Conservation (phyloP, 306 rosid genomes). For the Betula pendula region DNA sequence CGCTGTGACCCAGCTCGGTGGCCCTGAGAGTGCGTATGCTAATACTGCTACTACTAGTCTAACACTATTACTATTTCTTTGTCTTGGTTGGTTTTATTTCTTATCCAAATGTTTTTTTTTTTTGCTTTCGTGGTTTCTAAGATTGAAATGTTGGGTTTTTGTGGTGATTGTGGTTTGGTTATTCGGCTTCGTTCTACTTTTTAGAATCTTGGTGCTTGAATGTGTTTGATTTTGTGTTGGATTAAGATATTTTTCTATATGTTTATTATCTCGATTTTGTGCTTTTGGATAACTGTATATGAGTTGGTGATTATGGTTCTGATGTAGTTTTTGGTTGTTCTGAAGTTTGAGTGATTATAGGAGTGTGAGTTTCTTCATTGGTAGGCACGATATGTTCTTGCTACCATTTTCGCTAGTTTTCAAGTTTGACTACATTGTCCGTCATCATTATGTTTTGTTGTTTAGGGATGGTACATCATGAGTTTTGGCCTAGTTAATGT, state of each 20-base stretch:
- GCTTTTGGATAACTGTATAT: neutral
- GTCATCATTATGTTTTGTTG: neutral
- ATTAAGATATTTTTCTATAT: neutral
- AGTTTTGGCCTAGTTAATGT: neutral
- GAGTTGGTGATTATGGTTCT: neutral
- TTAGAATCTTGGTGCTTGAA: neutral
- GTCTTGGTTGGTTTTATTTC: neutral
- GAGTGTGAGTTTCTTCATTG: neutral
- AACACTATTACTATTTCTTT: neutral
- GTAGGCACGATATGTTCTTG: neutral
- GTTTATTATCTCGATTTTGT: neutral
- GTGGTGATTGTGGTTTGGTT: neutral
- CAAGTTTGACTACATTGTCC: neutral
- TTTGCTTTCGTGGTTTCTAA: neutral
- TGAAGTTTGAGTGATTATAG: neutral
- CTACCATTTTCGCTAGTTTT: neutral
- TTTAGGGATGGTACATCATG: neutral
- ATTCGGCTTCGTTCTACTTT: neutral
- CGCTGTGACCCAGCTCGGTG: constrained; percentile 68
- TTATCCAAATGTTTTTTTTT: neutral
- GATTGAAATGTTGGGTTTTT: neutral
- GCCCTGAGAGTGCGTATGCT: constrained; percentile 56
- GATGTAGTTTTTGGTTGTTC: neutral
- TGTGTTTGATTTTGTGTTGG: neutral
- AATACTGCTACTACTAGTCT: neutral